A percentile compares a stretch with the other conserved stretches of the same genome.
Evolutionary conservation across 441 rosid species (phyloP).

Genomic region (Eruca vesicaria): DNA sequence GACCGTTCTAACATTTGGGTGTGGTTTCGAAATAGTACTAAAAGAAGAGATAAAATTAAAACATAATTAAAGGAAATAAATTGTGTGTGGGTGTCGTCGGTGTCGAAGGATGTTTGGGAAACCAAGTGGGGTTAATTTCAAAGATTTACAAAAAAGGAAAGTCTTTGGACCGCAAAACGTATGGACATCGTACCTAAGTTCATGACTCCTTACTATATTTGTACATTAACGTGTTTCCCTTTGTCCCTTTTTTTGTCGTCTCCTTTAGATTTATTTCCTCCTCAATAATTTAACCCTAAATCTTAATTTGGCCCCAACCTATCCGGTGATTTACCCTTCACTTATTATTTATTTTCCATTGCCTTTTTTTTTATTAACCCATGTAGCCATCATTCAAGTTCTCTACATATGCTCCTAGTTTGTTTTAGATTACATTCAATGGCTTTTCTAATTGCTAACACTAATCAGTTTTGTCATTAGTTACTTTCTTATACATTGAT

Average conservation of each 20-base stretch:
- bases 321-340: not conserved
- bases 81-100: slow-evolving; percentile 27
- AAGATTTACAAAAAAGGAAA: slow-evolving; percentile 37
- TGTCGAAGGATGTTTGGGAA: slow-evolving; percentile 34
- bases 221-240: slow-evolving; percentile 37
- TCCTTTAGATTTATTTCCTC: slow-evolving; percentile 15
- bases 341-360: not conserved
- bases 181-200: slow-evolving; percentile 41
- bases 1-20: slow-evolving; percentile 32
- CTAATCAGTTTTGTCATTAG: not conserved
- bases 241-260: slow-evolving; percentile 29
- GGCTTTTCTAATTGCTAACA: not conserved
- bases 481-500: not conserved
- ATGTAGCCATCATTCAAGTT: not conserved
- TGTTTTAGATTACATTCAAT: not conserved
- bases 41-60: not conserved
- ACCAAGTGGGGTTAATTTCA: slow-evolving; percentile 38
- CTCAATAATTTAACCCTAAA: slow-evolving; percentile 11
- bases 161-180: slow-evolving; percentile 41
- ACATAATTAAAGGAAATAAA: slow-evolving; percentile 14
- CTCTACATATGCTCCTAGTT: not conserved
- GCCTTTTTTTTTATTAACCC: not conserved
- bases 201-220: slow-evolving; percentile 31
- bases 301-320: slow-evolving; percentile 1
- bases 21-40: slow-evolving; percentile 28